Evolutionary conservation across 768 basidiomycete genomes (phyloP).

Genomic region (Steccherinum ochraceum): DNA sequence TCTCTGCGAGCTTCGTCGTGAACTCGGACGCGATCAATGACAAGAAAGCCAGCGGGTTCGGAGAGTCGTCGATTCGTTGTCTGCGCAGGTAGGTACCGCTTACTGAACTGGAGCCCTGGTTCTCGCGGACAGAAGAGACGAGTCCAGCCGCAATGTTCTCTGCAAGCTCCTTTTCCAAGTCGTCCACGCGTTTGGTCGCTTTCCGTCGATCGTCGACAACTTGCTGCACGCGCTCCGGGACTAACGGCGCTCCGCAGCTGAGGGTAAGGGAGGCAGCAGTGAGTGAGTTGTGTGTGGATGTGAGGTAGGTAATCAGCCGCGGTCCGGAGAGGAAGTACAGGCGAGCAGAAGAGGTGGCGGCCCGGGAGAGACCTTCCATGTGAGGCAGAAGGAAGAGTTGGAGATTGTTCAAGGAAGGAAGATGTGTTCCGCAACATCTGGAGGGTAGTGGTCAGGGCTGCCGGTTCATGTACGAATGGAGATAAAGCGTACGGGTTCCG

Average conservation of each 20-base stretch:
- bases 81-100: conserved; percentile 37
- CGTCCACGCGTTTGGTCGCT: conserved; percentile 60
- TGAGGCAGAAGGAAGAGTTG: conserved; percentile 68
- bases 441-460: too few relatives aligned
- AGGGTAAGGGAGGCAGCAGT: conserved; percentile 51
- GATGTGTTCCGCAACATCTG: conserved; percentile 82
- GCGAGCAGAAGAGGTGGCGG: conserved; percentile 54
- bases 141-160: conserved; percentile 36
- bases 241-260: conserved; percentile 60
- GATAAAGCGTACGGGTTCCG: conserved; percentile 57
- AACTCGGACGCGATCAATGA: conserved; percentile 50
- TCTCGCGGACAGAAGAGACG: conserved; percentile 14
- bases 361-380: conserved; percentile 58
- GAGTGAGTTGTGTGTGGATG: conserved; percentile 50
- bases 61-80: conserved; percentile 57
- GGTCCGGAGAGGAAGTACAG: conserved; percentile 83
- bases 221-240: conserved; percentile 62
- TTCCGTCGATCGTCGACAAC: conserved; percentile 62
- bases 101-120: too few relatives aligned
- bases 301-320: conserved; percentile 59
- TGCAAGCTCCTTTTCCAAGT: conserved; percentile 66
- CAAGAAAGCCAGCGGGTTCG: conserved; percentile 53
- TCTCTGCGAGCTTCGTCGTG: conserved; percentile 12
- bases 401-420: conserved; percentile 68
- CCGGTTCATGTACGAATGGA: conserved; percentile 2